phyloP scores from a whole-genome alignment of 345 rosid genomes.

The Salix exigua region DNA sequence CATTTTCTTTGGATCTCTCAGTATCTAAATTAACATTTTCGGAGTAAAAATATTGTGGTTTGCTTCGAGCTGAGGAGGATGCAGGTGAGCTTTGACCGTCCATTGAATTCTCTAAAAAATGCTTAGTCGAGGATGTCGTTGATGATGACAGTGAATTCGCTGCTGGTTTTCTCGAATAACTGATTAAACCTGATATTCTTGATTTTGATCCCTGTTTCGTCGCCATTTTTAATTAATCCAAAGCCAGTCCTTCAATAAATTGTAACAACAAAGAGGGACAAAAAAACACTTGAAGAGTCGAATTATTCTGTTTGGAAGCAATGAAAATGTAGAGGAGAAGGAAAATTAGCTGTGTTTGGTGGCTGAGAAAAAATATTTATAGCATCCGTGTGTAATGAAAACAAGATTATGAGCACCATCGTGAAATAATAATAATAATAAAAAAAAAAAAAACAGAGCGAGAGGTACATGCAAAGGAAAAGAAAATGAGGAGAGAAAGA shows the following conservation, averaged over 20 bases:
- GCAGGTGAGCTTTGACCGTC: constrained; percentile 97
- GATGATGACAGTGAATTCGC: constrained; percentile 82
- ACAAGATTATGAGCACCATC: background rate
- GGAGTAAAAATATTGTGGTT: constrained; percentile 61
- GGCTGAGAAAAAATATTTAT: background rate
- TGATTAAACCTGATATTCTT: constrained; percentile 42
- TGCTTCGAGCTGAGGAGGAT: constrained; percentile 87
- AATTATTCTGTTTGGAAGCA: background rate
- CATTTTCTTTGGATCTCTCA: constrained; percentile 77
- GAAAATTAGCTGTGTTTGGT: background rate
- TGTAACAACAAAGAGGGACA: background rate
- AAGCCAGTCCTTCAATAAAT: background rate
- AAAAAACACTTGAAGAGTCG: background rate
- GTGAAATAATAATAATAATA: background rate
- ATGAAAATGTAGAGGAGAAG: constrained; percentile 3
- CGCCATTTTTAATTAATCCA: constrained; percentile 46
- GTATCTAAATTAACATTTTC: constrained; percentile 40
- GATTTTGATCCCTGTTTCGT: constrained; percentile 59
- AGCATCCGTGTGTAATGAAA: background rate
- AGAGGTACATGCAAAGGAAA: constrained; percentile 7
- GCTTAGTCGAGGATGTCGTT: constrained; percentile 87
- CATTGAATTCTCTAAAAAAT: constrained; percentile 62
- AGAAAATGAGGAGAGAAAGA: background rate
- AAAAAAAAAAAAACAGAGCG: background rate
- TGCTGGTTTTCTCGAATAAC: constrained; percentile 32